Evolutionary conservation across 352 stramenopile species (phyloP), one percentile per base, ranked within the genome.

Genomic region (Phytopythium sindhum): DNA sequence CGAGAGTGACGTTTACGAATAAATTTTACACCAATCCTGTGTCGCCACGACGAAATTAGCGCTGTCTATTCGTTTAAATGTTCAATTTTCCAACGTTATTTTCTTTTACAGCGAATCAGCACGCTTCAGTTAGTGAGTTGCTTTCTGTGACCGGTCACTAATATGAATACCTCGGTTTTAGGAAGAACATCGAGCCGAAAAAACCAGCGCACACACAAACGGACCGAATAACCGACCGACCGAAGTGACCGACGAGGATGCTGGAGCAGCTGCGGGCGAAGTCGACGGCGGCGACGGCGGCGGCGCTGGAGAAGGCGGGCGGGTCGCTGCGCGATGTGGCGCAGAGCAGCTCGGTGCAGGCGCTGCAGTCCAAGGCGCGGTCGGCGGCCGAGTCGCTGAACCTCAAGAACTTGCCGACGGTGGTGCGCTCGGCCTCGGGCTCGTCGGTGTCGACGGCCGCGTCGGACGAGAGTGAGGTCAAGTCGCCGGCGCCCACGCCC

Each of bases 191-290:
- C 41, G 2, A 4, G 14, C 15, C 41, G 2, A 8, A 17, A 11
- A 7, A 8, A 47, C 10, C 12, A 47, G 41, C 41, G 41, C 41
- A 7, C 15, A 23, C 4, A 2, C 23, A 10, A 48, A n/a, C n/a
- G n/a, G n/a, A n/a, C n/a, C n/a, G n/a, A 26, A 48, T 35, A 35
- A 48, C 42, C n/a, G n/a, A 52, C 42, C n/a, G n/a, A n/a, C n/a
- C n/a, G n/a, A n/a, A n/a, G n/a, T n/a, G n/a, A 31, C 21, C 37
- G 14, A 21, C 37, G 17, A 17, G 29, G 15, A 92, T 92, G 81
- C 69, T 90, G 7, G 78, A 77, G 48, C 72, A 89, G 67, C 63
- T 92, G 57, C 83, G 76, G 67, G 67, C 67, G 33, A 90, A 88
- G 76, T 85, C 80, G 44, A 72, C 73, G 67, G 72, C 84, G 60